Percentiles rank a stretch among this genome's conserved stretches.
Conservation (phyloP, 768 basidiomycete species). For the Lepiota subincarnata region DNA sequence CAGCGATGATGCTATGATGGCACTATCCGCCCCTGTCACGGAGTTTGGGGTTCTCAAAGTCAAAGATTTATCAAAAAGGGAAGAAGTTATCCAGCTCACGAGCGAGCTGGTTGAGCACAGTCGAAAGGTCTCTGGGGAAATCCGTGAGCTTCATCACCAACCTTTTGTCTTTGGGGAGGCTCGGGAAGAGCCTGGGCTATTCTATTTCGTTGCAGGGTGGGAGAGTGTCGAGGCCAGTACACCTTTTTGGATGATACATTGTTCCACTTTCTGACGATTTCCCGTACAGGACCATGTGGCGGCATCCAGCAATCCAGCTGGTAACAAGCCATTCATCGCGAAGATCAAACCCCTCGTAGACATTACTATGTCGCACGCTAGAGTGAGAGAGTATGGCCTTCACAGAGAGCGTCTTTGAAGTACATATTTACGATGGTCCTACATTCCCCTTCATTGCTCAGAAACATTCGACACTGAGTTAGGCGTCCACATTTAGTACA, state of each 20-base stretch:
- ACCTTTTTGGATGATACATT: not conserved
- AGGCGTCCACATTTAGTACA: constrained; percentile 60
- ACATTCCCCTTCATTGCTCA: not conserved
- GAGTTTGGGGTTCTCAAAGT: not conserved
- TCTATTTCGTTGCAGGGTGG: constrained; percentile 9
- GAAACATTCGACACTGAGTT: constrained; percentile 46
- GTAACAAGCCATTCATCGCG: not conserved
- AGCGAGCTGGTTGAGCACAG: not conserved
- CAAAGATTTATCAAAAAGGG: not conserved
- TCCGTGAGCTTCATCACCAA: not conserved
- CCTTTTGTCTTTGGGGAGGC: constrained; percentile 7
- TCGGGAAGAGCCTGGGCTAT: not conserved
- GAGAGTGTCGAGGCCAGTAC: not conserved
- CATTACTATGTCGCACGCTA: not conserved
- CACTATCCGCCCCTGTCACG: constrained; percentile 1
- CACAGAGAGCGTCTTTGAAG: not conserved
- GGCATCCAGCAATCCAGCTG: not conserved
- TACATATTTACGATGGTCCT: constrained; percentile 2
- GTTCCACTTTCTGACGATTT: not conserved
- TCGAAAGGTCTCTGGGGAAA: not conserved
- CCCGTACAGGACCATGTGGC: not conserved
- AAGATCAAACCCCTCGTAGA: not conserved
- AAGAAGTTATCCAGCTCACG: not conserved
- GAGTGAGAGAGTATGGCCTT: constrained; percentile 4
- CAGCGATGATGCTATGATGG: constrained; percentile 1